phyloP scores from a whole-genome alignment of 176 grass and related monocot genomes.

The Carex pumila region DNA sequence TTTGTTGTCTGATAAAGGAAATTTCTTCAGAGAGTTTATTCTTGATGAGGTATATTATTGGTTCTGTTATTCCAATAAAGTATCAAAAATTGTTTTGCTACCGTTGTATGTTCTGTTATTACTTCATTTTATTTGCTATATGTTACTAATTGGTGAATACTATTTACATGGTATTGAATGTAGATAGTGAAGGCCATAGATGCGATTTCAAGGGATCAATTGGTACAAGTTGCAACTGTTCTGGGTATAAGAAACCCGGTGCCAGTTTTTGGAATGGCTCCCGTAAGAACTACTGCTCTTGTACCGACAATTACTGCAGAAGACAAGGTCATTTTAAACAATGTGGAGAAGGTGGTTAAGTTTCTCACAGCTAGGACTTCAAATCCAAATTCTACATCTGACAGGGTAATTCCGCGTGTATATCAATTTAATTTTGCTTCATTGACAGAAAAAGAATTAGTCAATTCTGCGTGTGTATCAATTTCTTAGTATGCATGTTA shows the following conservation, averaged over 20 bases:
- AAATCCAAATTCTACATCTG: conserved; percentile 35
- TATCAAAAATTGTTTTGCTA: too few species aligned
- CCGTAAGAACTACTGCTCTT: conserved; percentile 47
- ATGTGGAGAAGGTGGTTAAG: conserved; percentile 82
- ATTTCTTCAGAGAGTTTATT: conserved; percentile 94
- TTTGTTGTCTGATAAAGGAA: conserved; percentile 79
- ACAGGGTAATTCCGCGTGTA: conserved; percentile 37
- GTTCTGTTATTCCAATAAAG: not conserved
- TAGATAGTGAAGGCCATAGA: conserved; percentile 98
- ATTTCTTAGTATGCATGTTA: not conserved
- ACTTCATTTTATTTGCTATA: not conserved
- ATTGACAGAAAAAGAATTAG: too few species aligned
- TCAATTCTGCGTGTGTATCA: too few species aligned
- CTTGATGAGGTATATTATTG: conserved; percentile 72
- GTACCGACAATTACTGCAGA: conserved; percentile 87
- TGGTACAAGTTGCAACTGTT: conserved; percentile 57
- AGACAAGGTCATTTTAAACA: conserved; percentile 87
- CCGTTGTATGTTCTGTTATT: too few species aligned
- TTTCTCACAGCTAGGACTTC: conserved; percentile 67
- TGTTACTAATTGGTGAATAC: conserved; percentile 2
- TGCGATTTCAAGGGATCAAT: conserved; percentile 83
- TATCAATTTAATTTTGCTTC: too few species aligned
- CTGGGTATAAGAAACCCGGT: conserved; percentile 50
- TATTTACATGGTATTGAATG: not conserved
- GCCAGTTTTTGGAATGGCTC: conserved; percentile 85